phyloP scores from a whole-genome alignment of 306 rosid species.

The Dryas drummondii region DNA sequence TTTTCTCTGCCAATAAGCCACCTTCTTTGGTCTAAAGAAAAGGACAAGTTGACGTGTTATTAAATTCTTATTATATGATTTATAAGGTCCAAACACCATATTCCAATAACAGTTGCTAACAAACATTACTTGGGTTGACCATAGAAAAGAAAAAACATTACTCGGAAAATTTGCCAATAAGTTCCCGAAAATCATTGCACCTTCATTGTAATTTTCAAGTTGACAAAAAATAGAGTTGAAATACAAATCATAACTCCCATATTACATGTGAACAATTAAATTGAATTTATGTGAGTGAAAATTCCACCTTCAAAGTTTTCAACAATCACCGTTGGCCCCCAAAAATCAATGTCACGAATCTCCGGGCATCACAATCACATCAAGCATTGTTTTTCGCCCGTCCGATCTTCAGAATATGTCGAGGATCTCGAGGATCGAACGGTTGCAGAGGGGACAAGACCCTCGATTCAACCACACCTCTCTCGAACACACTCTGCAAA shows the following conservation, averaged over 20 bases:
- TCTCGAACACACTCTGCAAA: constrained; percentile 93
- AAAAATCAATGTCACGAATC: background rate
- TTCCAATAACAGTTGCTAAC: too few species aligned
- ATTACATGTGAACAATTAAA: constrained; percentile 10
- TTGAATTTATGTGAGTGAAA: background rate
- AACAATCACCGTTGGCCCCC: background rate
- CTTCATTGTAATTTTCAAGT: background rate
- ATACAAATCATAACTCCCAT: background rate
- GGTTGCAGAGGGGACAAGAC: constrained; percentile 89
- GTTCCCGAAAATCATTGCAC: background rate
- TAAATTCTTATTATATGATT: too few species aligned
- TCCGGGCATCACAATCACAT: background rate
- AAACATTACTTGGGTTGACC: too few species aligned
- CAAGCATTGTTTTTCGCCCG: too few species aligned
- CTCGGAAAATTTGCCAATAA: too few species aligned
- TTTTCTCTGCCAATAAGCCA: too few species aligned
- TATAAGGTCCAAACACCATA: too few species aligned
- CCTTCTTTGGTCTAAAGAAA: too few species aligned
- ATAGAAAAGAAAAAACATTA: too few species aligned
- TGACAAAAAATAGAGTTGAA: background rate
- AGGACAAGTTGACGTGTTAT: too few species aligned
- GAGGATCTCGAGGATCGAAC: constrained; percentile 85
- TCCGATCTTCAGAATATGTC: constrained; percentile 54
- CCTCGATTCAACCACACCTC: constrained; percentile 96
- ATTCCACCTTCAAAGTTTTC: background rate